Conservation (phyloP, 2,329 filamentous ascomycete species). For the Podosphaera xanthii region DNA sequence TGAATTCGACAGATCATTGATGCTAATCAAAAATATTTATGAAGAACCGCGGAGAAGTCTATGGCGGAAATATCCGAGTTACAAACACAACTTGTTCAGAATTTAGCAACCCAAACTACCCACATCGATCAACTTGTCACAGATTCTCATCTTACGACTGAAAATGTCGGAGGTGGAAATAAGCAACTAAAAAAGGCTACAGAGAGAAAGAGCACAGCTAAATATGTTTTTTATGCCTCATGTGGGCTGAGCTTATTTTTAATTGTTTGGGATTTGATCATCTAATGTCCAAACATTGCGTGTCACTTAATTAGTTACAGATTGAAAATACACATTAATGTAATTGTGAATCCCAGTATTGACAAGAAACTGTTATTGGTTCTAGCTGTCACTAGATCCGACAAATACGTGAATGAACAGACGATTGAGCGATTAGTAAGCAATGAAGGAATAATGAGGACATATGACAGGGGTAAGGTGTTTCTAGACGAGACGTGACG, state of each 20-base stretch:
- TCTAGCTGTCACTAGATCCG: no score
- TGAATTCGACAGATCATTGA: no score
- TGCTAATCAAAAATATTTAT: conserved; percentile 1
- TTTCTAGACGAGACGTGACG: no score
- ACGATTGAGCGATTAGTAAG: no score
- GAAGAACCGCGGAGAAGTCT: conserved; percentile 68
- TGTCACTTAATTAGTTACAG: background rate
- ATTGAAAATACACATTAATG: no score
- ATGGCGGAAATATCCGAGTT: conserved; percentile 81
- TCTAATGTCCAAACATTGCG: conserved; percentile 16
- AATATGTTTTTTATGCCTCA: conserved; percentile 61
- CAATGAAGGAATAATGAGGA: no score
- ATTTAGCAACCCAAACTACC: conserved; percentile 65
- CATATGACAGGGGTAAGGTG: no score
- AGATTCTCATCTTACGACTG: conserved; percentile 59
- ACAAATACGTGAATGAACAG: no score
- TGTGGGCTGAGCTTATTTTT: conserved; percentile 52
- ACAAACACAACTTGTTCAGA: conserved; percentile 69
- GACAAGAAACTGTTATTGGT: no score
- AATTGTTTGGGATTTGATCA: conserved; percentile 55
- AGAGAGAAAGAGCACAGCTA: conserved; percentile 46
- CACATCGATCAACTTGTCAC: conserved; percentile 74
- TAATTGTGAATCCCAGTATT: no score
- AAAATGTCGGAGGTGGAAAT: conserved; percentile 78
- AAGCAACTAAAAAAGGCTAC: conserved; percentile 71